Base-by-base conservation (phyloP, 2,329 filamentous ascomycete genomes). In the Hymenoscyphus fructigenus region DNA sequence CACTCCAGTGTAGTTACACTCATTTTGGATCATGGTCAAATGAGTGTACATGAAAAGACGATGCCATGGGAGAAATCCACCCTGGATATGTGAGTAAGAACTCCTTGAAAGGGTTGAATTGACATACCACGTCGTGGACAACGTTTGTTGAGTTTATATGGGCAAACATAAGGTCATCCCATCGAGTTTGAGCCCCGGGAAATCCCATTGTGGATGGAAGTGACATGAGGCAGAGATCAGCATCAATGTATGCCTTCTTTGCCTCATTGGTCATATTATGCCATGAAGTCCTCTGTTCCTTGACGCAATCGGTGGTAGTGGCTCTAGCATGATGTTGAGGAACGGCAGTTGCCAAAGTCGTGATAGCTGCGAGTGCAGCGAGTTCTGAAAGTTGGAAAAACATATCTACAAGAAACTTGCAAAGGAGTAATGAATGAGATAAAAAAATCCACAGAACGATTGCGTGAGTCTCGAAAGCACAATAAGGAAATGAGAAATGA, bases 161-260 rank as follows among this genome's bases (percentile, higher is more conserved):
- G 15, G 29, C 23, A 26, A n/a, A 23, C 20, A 36, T 29, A 23
- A 59, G 20, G 20, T 59, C 57, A 23, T 59, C 57, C 17, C 23
- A 59, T 59, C 57, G 57, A 23, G 57, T 59, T 59, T 29, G 34
- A 17, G 57, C 29, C 6, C 29, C 57, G 20, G 57, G 57, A n/a
- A 59, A 29, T 29, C 57, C 57, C 23, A 41, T 10, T 26, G 34
- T 59, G 23, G 57, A 12, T 4, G 57, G 57, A 9, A 59, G 57
- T n/a, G 34, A 36, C 57, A 59, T 59, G 3, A 59, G 57, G n/a
- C 57, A 59, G 23, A 29, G 29, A 29, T 59, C 57, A n/a, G 57
- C 57, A 23, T 41, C 29, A 41, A 41, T 23, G 29, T 59, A 59
- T 12, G 29, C 29, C 32, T 29, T 20, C 26, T 59, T 59, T 26